Evolutionary conservation across 805 yeast genomes (phyloP), one percentile per base, ranked within the genome.

Genomic region (Candida andamanensis): DNA sequence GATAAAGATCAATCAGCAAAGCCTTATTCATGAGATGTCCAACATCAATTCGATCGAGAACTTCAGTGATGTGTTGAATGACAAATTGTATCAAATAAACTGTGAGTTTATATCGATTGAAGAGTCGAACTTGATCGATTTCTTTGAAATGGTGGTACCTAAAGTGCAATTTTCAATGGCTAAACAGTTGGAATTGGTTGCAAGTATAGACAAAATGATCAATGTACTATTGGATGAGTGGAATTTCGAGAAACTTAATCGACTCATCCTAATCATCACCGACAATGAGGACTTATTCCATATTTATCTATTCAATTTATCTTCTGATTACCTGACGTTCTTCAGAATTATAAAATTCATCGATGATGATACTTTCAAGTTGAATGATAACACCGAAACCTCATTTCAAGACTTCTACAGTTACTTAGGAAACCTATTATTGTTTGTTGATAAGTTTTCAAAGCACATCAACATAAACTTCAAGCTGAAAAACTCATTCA

Each of bases 361-460:
- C 12, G 87, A 81, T 45, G 37, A 36, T 19, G 53, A 53, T 27
- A 49, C 55, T 24, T 49, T 67, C 37, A 41, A 48, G 33, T 40
- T 46, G 16, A 78, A 72, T 27, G 43, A 41, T 18, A 80, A 74
- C 21, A 77, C 72, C 32, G 82, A 75, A 32, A 64, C 66, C 35
- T 72, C 74, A 42, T 74, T 72, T 40, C 86, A 80, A 50, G 92
- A 82, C 22, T 54, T 66, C 10, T 83, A 78, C 46, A 63, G 85
- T 2, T 78, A 83, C 24, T 78, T 80, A 51, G 87, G 94, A 1
- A 64, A 75, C 28, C 59, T 78, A 1, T 46, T 81, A 16, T 49
- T 79, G 23, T 36, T 36, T 21, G 28, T 41, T 2, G 17, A 17
- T 17, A 27, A 29, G 15, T 28, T 30, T 9, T 29, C 29, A 12